Conservation (phyloP, 148 eudicot species). For the Rhododendron kiyosumense region DNA sequence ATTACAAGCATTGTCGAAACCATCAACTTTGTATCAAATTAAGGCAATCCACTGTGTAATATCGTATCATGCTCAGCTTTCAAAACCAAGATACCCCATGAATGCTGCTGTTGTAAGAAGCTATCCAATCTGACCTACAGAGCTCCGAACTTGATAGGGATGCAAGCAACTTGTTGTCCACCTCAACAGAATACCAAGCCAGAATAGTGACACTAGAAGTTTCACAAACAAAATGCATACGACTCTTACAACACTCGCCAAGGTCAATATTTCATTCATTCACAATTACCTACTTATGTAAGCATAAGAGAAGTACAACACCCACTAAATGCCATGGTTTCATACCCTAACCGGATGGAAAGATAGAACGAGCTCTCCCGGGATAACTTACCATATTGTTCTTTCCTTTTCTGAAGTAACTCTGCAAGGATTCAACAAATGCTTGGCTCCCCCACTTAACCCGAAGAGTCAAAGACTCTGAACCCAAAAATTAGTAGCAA, state of each 20-base stretch:
- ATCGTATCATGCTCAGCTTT: background rate
- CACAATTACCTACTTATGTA: background rate
- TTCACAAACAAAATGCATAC: background rate
- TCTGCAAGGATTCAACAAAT: background rate
- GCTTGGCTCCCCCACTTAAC: background rate
- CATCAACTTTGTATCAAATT: too few species aligned
- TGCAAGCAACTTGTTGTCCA: background rate
- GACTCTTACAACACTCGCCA: background rate
- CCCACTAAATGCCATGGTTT: background rate
- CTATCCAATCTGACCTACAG: background rate
- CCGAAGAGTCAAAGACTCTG: background rate
- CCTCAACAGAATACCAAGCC: background rate
- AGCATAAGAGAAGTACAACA: background rate
- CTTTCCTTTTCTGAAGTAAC: background rate
- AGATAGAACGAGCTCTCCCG: background rate
- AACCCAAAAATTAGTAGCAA: background rate
- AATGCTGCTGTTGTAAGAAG: background rate
- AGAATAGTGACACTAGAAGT: background rate
- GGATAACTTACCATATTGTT: background rate
- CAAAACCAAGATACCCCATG: background rate
- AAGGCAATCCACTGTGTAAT: background rate
- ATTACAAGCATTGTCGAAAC: too few species aligned
- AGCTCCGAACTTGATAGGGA: background rate
- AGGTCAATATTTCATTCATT: background rate
- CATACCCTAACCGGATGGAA: background rate